Evolutionary conservation across 225 moss, liverwort and hornwort species (phyloP).

Genomic region (Sphagnum tenellum): DNA sequence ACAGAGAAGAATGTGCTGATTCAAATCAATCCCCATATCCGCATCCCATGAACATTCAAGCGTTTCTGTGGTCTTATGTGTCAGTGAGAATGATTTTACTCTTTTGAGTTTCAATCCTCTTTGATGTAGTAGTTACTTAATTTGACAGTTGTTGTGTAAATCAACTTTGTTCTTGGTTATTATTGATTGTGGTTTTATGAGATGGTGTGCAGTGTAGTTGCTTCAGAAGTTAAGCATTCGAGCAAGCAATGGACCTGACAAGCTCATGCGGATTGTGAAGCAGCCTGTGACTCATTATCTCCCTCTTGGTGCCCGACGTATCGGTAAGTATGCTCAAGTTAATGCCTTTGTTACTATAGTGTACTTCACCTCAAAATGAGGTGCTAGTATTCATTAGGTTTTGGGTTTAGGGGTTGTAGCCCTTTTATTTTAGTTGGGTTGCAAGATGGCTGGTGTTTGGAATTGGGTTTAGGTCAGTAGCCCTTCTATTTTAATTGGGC

Average conservation of each 20-base stretch:
- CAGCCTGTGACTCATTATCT: constrained; percentile 95
- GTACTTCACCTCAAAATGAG: background rate
- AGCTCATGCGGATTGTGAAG: constrained; percentile 85
- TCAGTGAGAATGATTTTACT: constrained; percentile 18
- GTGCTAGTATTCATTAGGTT: background rate
- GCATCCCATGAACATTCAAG: constrained; percentile 95
- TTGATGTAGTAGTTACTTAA: background rate
- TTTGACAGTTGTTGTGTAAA: background rate
- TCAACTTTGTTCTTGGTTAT: background rate
- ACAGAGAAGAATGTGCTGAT: constrained; percentile 95
- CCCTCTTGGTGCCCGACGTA: constrained; percentile 77
- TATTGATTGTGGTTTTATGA: background rate
- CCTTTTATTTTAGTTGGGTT: background rate
- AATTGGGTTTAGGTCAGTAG: background rate
- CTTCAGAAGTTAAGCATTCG: constrained; percentile 81
- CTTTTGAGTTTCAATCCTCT: background rate
- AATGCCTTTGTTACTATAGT: background rate
- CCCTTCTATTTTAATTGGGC: too few relatives aligned
- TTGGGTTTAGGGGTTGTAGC: background rate
- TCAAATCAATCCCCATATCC: constrained; percentile 92
- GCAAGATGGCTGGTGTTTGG: background rate
- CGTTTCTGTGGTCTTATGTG: constrained; percentile 98
- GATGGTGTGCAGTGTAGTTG: constrained; percentile 59
- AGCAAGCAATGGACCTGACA: constrained; percentile 88
- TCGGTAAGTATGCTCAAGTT: constrained; percentile 35